A percentile compares a stretch with the other conserved stretches of the same genome.
Evolutionary conservation across 2,329 filamentous ascomycete species (phyloP).

Genomic region (Fusarium abutilonis): DNA sequence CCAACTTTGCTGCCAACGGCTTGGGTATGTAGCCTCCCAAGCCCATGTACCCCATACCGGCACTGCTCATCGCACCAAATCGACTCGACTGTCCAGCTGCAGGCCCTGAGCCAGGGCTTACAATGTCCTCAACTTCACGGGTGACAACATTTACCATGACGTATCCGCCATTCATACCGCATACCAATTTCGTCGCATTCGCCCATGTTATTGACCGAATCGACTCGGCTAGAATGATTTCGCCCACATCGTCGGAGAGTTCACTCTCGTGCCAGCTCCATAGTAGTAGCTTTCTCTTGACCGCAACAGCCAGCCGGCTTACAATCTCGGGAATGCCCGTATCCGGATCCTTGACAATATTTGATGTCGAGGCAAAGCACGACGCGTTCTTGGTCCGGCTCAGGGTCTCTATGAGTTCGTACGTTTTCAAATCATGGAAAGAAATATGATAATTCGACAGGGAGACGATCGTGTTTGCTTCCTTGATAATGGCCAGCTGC

Average conservation of each 20-base stretch:
- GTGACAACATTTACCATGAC: slow-evolving; percentile 85
- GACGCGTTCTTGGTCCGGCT: slow-evolving; percentile 86
- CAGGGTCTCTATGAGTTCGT: slow-evolving; percentile 81
- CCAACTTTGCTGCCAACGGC: slow-evolving; percentile 83
- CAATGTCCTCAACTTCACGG: slow-evolving; percentile 79
- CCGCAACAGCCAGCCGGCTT: slow-evolving; percentile 87
- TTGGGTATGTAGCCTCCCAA: slow-evolving; percentile 91
- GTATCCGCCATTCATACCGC: slow-evolving; percentile 91
- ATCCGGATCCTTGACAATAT: slow-evolving; percentile 88
- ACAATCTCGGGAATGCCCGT: slow-evolving; percentile 94
- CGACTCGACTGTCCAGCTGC: slow-evolving; percentile 72
- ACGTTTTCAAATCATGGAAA: slow-evolving; percentile 87
- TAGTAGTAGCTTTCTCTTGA: slow-evolving; percentile 87
- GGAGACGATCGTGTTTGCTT: slow-evolving; percentile 89
- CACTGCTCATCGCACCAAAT: slow-evolving; percentile 83
- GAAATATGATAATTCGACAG: slow-evolving; percentile 90
- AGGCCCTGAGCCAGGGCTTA: slow-evolving; percentile 77
- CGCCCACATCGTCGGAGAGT: slow-evolving; percentile 75
- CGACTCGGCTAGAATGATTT: slow-evolving; percentile 82
- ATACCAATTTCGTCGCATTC: slow-evolving; percentile 84
- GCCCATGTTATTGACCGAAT: slow-evolving; percentile 94
- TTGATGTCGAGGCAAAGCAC: slow-evolving; percentile 92
- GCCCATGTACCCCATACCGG: slow-evolving; percentile 96
- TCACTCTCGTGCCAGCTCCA: slow-evolving; percentile 99
- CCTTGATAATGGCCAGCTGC: slow-evolving; percentile 94